Percentiles rank a stretch among this genome's conserved stretches.
phyloP scores from a whole-genome alignment of 805 yeast species.

The Nakazawaea anatomiae region DNA sequence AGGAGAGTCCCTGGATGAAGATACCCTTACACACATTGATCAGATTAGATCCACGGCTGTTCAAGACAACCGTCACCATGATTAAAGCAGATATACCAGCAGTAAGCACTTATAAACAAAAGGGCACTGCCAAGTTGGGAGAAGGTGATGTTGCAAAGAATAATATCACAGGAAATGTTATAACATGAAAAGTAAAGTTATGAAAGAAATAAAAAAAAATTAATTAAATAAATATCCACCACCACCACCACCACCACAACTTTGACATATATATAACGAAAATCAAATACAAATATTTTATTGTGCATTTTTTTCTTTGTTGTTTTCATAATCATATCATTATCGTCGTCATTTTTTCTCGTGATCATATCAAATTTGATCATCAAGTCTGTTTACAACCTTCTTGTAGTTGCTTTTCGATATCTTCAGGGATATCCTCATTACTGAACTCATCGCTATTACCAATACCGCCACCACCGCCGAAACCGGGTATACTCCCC shows the following conservation, averaged over 20 bases:
- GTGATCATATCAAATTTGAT: too few relatives aligned
- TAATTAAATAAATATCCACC: too few relatives aligned
- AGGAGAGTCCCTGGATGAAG: constrained; percentile 98
- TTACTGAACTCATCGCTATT: constrained; percentile 25
- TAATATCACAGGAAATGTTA: constrained; percentile 44
- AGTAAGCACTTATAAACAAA: constrained; percentile 92
- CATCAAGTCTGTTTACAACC: constrained; percentile 40
- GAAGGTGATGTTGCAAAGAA: constrained; percentile 34
- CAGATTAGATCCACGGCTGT: constrained; percentile 92
- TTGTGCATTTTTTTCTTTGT: too few relatives aligned
- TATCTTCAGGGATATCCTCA: constrained; percentile 48
- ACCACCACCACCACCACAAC: too few relatives aligned
- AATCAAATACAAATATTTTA: too few relatives aligned
- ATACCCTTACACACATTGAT: constrained; percentile 95
- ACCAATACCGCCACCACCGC: constrained; percentile 27
- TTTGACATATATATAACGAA: too few relatives aligned
- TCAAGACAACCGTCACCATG: constrained; percentile 79
- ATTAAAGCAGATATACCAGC: constrained; percentile 97
- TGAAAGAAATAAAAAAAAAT: neutral
- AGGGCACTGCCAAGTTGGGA: constrained; percentile 72
- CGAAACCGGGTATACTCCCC: constrained; percentile 39
- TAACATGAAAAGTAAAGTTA: constrained; percentile 19
- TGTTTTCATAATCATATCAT: too few relatives aligned
- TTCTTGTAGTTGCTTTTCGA: constrained; percentile 49
- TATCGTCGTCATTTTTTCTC: too few relatives aligned